phyloP scores from a whole-genome alignment of 805 yeast genomes.

The Starmerella apicola region DNA sequence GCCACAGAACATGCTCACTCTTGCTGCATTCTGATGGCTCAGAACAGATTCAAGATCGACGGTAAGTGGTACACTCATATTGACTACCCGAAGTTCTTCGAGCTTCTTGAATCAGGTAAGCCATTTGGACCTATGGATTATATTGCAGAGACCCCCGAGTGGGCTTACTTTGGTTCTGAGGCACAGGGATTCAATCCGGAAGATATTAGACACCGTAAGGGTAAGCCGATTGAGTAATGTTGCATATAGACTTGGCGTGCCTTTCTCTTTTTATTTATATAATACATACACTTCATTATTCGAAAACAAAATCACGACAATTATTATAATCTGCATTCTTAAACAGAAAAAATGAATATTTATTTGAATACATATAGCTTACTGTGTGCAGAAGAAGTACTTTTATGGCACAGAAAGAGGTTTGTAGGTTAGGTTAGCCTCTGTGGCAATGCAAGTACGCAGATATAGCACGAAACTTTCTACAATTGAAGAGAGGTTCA shows the following conservation, averaged over 20 bases:
- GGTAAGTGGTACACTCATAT: conserved; percentile 83
- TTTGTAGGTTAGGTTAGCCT: too few relatives aligned
- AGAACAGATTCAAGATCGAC: conserved; percentile 52
- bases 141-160: conserved; percentile 65
- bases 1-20: conserved; percentile 96
- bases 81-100: conserved; percentile 64
- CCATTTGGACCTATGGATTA: conserved; percentile 72
- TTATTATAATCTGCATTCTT: too few relatives aligned
- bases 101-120: conserved; percentile 50
- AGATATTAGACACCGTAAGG: conserved; percentile 38
- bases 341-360: too few relatives aligned
- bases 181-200: conserved; percentile 85
- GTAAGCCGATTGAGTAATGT: conserved; percentile 30
- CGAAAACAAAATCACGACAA: too few relatives aligned
- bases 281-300: too few relatives aligned
- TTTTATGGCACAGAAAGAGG: too few relatives aligned
- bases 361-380: too few relatives aligned
- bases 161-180: conserved; percentile 83
- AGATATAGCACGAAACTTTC: too few relatives aligned
- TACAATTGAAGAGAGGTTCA: too few relatives aligned
- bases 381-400: too few relatives aligned
- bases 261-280: too few relatives aligned
- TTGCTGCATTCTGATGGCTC: conserved; percentile 80
- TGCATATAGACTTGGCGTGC: not conserved
- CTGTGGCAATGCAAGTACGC: too few relatives aligned